These are phyloP conservation scores for Dictyostelium brefeldianum DNA, from an alignment of 78 protist genomes.

Conservation along the genomic window DNA sequence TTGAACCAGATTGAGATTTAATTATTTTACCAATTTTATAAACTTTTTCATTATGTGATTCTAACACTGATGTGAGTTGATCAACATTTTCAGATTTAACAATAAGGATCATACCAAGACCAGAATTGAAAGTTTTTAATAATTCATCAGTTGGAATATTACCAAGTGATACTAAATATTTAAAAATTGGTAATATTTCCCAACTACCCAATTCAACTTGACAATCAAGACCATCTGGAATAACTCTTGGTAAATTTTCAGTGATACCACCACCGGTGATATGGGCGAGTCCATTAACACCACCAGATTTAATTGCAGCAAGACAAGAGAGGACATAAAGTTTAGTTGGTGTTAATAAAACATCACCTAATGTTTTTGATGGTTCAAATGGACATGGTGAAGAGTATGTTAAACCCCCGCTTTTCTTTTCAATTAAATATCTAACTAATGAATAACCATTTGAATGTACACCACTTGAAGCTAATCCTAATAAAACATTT, in stretches of 20 bases:
- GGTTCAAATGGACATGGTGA: conserved; percentile 73
- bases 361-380: conserved; percentile 73
- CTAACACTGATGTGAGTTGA: conserved; percentile 9
- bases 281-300: conserved; percentile 87
- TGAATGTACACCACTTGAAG: conserved; percentile 91
- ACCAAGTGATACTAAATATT: conserved; percentile 78
- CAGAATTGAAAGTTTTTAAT: conserved; percentile 90
- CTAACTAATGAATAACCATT: conserved; percentile 94
- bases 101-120: conserved; percentile 90
- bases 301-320: conserved; percentile 73
- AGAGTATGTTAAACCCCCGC: conserved; percentile 30
- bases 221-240: conserved; percentile 72
- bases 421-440: conserved; percentile 46
- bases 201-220: conserved; percentile 66
- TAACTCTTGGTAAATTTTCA: conserved; percentile 91
- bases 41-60: conserved; percentile 59
- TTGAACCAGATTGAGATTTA: not conserved
- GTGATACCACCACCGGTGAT: conserved; percentile 94
- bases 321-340: conserved; percentile 84
- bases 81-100: conserved; percentile 60
- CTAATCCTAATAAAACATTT: conserved; percentile 86
- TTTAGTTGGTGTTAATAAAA: conserved; percentile 88
- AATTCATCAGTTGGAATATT: conserved; percentile 51
- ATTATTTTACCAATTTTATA: conserved; percentile 56
- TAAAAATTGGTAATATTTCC: conserved; percentile 87